A percentile compares a stretch with the other conserved stretches of the same genome.
Conservation (phyloP, 371 early-diverging fungal genomes). For the Mortierella sp. region DNA sequence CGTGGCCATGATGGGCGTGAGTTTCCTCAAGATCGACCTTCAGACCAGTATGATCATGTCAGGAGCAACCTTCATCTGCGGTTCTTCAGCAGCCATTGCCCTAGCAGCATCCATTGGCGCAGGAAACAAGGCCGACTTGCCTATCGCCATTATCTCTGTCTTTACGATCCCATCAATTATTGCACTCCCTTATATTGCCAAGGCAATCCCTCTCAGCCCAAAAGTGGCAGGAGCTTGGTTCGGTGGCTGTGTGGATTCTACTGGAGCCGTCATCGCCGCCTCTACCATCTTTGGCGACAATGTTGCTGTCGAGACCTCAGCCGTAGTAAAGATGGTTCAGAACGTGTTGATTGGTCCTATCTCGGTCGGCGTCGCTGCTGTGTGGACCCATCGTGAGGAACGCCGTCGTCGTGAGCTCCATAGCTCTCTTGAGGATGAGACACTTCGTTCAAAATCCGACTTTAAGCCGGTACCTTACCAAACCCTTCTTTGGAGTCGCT, state of each 20-base stretch:
- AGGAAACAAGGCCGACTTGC: constrained; percentile 62
- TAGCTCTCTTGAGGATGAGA: constrained; percentile 3
- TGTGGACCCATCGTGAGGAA: constrained; percentile 62
- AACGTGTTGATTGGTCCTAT: constrained; percentile 68
- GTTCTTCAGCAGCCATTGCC: constrained; percentile 64
- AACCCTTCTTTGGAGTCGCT: constrained; percentile 59
- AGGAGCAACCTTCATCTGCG: constrained; percentile 67
- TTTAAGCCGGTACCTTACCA: constrained; percentile 18
- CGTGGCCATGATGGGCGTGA: constrained; percentile 59
- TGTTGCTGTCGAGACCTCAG: constrained; percentile 61
- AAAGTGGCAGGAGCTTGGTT: constrained; percentile 67
- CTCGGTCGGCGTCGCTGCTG: constrained; percentile 62
- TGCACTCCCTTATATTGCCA: constrained; percentile 63
- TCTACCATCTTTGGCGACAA: constrained; percentile 62
- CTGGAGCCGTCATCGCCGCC: constrained; percentile 68
- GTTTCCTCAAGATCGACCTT: constrained; percentile 56
- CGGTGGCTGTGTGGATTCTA: constrained; percentile 66
- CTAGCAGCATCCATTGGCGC: constrained; percentile 62
- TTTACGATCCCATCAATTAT: constrained; percentile 68
- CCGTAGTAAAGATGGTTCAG: constrained; percentile 68
- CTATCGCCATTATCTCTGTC: constrained; percentile 66
- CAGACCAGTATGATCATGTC: constrained; percentile 65
- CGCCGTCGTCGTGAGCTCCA: constrained; percentile 11
- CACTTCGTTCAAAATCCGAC: constrained; percentile 4
- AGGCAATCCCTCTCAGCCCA: constrained; percentile 47